Base-by-base conservation (phyloP, 768 basidiomycete species). In the Nevesoporus exiguus region DNA sequence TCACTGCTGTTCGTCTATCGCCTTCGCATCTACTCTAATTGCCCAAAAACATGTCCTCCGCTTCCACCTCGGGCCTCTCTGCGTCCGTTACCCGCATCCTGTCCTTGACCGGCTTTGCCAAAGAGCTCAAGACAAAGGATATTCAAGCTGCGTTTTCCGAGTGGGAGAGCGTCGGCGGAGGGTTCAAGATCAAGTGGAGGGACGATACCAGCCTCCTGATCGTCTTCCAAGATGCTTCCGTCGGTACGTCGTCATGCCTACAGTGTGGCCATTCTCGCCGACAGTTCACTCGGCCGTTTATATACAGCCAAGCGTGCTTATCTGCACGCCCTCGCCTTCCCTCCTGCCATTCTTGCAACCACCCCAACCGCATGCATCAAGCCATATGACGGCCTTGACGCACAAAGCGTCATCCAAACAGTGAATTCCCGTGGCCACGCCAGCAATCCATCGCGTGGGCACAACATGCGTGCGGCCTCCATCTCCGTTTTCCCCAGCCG, bases 141-240 rank as follows among this genome's bases (percentile, higher is more conserved):
- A 90, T 99, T 46, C 94, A 98, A 68, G 68, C 79, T 40, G 89
- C 93, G 42, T 97, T 98, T 71, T 77, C 85, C 47, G 93, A 94
- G 42, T 98, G 88, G 81, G 93, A 97, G 64, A 79, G 74, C 55
- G 76, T 85, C 49, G 83, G 78, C 52, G 97, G 96, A 27, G 97
- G 97, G 22, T 97, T 96, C 78, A 93, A 95, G 80, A 95, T 99
- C 70, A 99, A 99, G 71, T 99, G 97, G 97, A 82, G 84, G 63
- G 95, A 99, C 72, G 97, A 99, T 73, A 93, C 92, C 34, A 95
- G 90, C 67, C 88, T 96, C 37, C 76, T 95, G 63, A 88, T 97
- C 61, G 97, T 99, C 51, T 99, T 99, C 69, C 81, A 83, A 59
- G 97, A 98, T 73, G 84, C 97, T 52, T 77, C 80, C 45, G 79